Percentiles rank a stretch among this genome's conserved stretches.
Conservation (phyloP, 345 rosid genomes). For the Corymbia maculata region DNA sequence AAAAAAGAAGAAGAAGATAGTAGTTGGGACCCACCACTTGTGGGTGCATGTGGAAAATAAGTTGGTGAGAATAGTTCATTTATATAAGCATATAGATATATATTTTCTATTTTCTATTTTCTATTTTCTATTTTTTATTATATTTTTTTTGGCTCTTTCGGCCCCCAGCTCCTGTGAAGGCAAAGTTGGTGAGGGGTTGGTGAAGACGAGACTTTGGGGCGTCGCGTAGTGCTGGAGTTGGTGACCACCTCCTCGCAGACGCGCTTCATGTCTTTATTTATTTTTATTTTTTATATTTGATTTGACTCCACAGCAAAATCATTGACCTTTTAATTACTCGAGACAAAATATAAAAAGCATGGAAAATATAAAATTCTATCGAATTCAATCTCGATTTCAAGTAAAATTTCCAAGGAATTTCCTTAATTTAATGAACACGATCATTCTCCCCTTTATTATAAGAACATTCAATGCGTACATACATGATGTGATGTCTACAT, state of each 20-base stretch:
- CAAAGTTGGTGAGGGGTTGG: slow-evolving; percentile 24
- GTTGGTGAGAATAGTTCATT: not conserved
- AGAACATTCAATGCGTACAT: not conserved
- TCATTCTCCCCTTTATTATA: not conserved
- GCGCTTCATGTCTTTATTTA: not conserved
- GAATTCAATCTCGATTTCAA: not conserved
- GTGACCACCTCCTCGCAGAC: slow-evolving; percentile 11
- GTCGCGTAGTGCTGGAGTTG: not conserved
- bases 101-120: too few species aligned
- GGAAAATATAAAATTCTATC: accelerated
- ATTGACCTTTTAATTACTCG: not conserved
- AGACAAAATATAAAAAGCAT: not conserved
- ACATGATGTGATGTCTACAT: not conserved
- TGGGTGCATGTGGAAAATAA: not conserved
- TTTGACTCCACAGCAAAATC: not conserved
- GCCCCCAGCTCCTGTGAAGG: not conserved
- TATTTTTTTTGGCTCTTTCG: not conserved
- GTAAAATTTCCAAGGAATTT: accelerated
- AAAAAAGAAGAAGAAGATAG: not conserved
- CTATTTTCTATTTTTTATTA: too few species aligned
- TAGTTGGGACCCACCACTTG: not conserved
- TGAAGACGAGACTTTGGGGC: not conserved
- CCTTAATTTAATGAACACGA: not conserved
- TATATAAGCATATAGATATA: too few species aligned
- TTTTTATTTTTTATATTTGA: accelerated